Base-by-base conservation (phyloP, 768 basidiomycete genomes). In the Boletus reticulatus region DNA sequence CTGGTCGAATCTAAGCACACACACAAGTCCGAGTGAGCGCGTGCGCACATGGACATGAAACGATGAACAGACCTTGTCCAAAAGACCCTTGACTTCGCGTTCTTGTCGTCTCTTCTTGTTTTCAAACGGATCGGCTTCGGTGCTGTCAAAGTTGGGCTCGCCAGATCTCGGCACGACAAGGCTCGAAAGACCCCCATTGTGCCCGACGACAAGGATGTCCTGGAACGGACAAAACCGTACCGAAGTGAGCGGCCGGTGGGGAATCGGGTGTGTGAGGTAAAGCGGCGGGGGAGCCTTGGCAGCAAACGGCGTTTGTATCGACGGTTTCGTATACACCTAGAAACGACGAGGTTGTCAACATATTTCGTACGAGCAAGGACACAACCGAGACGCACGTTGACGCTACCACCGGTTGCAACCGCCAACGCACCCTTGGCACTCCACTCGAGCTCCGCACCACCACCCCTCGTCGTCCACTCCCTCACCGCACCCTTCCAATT, bases 111-210 rank as follows among this genome's bases (percentile, higher is more conserved):
- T 79, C 58, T 84, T 86, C 70, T 81, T 84, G 65, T 87, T 83
- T 72, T 99, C 96, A 75, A 89, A 98, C 4, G 95, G 94, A 81
- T 99, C 95, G 0, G 93, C 92, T 71, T 98, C 97, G 14, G 80
- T 71, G 55, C 88, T 90, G 66, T 99, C 97, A 69, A 94, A 96
- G 77, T 97, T 94, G 44, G 95, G 84, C 71, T 98, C 95, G 34
- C 96, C 97, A 10, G 87, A 76, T 27, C 96, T 96, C 0, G 97
- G 97, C 0, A 98, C 87, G 52, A 98, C 78, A 48, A 98, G 81
- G 41, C 83, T 89, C 5, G 91, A 91, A 17, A 98, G 75, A 1
- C 96, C 96, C 0, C 76, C 77, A 6, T 79, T 67, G 68, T 95
- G 94, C 1, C 92, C 89, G 43, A 95, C 75, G 0, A 85, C 87